Base-by-base conservation (phyloP, 306 rosid species). In the Dalbergia oliveri region DNA sequence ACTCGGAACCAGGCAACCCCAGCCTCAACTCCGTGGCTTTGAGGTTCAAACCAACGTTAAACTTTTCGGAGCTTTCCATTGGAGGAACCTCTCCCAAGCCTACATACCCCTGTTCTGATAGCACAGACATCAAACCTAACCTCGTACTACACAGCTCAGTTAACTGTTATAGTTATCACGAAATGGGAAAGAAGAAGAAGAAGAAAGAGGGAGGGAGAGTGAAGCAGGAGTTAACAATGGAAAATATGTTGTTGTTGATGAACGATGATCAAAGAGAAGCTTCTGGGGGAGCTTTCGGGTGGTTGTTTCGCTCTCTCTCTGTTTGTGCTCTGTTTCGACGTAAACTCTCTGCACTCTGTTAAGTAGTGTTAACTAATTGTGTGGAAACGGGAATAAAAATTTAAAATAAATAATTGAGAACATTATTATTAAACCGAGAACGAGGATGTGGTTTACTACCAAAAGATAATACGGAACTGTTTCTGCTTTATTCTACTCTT, bases 11-110 rank as follows among this genome's bases (percentile, higher is more conserved):
- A n/a, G 99, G 99, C 64, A 94, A 84, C 4, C 99, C 99, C 34
- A 94, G 92, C 61, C 99, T 86, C 70, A 94, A 86, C 84, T 94
- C 99, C 54, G 97, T 94, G 7, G 94, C 97, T 77, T 84, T 94
- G 31, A 92, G 89, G 88, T 94, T 94, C 88, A 90, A 82, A 8
- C 90, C 89, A 19, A 10, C 67, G 33, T 14, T 47, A 34, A 82
- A 78, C 63, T 73, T 83, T 45, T 81, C 81, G 82, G 90, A 82
- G 88, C 80, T 67, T 84, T 89, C 93, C 97, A 88, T 88, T 47
- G 89, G 81, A 81, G 91, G 79, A 84, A 86, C 78, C 88, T 87
- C 90, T 84, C 90, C 49, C 78, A 92, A 79, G 78, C 92, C 91
- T 89, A 89, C 92, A 87, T 88, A 90, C 79, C 88, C 95, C 75